A percentile compares a stretch with the other conserved stretches of the same genome.
phyloP scores from a whole-genome alignment of 495 filamentous ascomycete genomes.

The Amorphotheca resinae region DNA sequence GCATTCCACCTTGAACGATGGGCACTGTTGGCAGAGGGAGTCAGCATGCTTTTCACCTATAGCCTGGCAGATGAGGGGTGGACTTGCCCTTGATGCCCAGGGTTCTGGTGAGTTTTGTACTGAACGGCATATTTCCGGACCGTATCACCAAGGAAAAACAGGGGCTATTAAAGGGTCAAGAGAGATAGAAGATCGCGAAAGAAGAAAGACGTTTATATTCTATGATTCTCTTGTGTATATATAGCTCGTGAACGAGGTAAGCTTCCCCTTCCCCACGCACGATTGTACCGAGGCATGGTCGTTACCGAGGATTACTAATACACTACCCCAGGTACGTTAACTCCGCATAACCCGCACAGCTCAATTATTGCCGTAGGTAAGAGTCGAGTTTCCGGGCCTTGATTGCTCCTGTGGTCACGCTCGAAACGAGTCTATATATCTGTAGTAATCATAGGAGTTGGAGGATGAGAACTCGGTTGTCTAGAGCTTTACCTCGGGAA shows the following conservation, averaged over 20 bases:
- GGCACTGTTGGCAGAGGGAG: conserved; percentile 49
- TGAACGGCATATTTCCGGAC: conserved; percentile 64
- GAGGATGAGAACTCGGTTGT: too few relatives aligned
- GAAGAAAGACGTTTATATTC: not conserved
- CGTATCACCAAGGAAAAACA: not conserved
- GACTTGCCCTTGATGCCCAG: conserved; percentile 69
- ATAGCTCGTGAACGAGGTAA: not conserved
- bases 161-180: not conserved
- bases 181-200: not conserved
- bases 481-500: too few relatives aligned
- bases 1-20: conserved; percentile 97
- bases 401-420: too few relatives aligned
- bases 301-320: too few relatives aligned
- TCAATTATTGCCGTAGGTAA: too few relatives aligned
- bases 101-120: conserved; percentile 76
- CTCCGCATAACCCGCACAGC: too few relatives aligned
- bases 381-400: too few relatives aligned
- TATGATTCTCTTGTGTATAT: conserved; percentile 7
- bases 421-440: too few relatives aligned
- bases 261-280: conserved; percentile 1
- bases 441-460: too few relatives aligned
- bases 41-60: conserved; percentile 15
- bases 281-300: too few relatives aligned
- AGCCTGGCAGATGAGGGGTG: too few relatives aligned
- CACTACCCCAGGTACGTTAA: too few relatives aligned